These are phyloP conservation scores for Mycena metata DNA, from an alignment of 768 basidiomycete genomes.

Conservation along the genomic window DNA sequence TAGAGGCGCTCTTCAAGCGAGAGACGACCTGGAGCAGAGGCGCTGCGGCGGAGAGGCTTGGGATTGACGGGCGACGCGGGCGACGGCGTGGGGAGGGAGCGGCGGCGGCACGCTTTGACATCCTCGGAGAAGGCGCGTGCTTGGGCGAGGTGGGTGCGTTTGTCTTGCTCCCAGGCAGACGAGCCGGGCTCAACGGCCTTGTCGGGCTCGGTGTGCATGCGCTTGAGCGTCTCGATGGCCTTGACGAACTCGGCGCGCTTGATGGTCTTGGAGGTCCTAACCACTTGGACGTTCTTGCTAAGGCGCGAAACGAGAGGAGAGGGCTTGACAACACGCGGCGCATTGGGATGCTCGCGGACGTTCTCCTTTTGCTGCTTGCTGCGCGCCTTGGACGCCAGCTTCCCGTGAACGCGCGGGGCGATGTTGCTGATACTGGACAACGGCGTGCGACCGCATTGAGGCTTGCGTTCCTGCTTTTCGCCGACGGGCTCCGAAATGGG, in stretches of 20 bases:
- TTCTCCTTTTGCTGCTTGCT: background rate
- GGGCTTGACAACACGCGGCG: background rate
- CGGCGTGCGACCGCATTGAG: background rate
- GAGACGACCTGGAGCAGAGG: background rate
- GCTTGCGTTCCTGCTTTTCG: background rate
- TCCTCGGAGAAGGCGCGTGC: background rate
- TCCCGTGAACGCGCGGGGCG: background rate
- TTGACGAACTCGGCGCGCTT: too few species aligned
- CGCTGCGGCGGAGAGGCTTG: background rate
- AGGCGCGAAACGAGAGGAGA: background rate
- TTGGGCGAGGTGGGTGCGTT: background rate
- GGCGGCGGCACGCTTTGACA: background rate
- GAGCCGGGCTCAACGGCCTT: background rate
- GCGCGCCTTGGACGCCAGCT: background rate
- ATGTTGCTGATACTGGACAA: background rate
- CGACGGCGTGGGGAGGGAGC: background rate
- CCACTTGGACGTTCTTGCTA: too few species aligned
- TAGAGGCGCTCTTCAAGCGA: background rate
- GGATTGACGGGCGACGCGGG: too few species aligned
- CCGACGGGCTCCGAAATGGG: background rate
- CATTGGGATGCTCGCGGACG: background rate
- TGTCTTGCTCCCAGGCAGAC: background rate
- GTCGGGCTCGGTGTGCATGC: background rate
- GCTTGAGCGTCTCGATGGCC: too few species aligned
- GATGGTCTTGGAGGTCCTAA: too few species aligned